Evolutionary conservation across 83 land plant genomes (phyloP).

Genomic region (Picea engelmannii): DNA sequence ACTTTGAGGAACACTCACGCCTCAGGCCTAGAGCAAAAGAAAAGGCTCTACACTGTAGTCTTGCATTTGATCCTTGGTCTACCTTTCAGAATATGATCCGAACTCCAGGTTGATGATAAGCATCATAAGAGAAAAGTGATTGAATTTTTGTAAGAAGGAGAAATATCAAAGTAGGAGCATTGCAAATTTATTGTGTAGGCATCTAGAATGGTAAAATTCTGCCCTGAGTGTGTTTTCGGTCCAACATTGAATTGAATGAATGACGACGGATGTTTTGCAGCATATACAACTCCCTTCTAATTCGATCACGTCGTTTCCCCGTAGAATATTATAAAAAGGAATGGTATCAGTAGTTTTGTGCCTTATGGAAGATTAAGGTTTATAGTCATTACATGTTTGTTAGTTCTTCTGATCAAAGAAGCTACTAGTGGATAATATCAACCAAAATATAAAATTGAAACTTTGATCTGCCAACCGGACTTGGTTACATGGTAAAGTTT

Average conservation of each 20-base stretch:
- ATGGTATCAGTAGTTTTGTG: constrained; percentile 65
- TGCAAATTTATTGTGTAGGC: constrained; percentile 62
- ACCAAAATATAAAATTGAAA: too few species aligned
- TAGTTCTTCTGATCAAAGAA: constrained; percentile 59
- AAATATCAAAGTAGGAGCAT: constrained; percentile 45
- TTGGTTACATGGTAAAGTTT: too few species aligned
- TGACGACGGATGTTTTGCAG: constrained; percentile 53
- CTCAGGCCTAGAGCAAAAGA: too few species aligned
- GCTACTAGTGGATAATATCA: not conserved
- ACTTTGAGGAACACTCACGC: too few species aligned
- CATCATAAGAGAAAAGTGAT: constrained; percentile 57
- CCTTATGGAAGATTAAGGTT: constrained; percentile 50
- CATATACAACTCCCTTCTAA: constrained; percentile 64
- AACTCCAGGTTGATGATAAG: constrained; percentile 66
- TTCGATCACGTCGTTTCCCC: constrained; percentile 59
- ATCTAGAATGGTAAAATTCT: constrained; percentile 56
- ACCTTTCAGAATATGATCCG: constrained; percentile 37
- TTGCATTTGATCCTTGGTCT: too few species aligned
- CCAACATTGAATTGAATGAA: constrained; percentile 77
- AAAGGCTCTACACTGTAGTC: too few species aligned
- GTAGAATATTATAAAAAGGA: constrained; percentile 51
- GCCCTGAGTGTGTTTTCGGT: constrained; percentile 60
- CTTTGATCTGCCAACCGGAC: too few species aligned
- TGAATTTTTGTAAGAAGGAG: constrained; percentile 55
- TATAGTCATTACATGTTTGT: constrained; percentile 53